Evolutionary conservation across 768 basidiomycete genomes (phyloP).

Genomic region (Termitomyces heimii): DNA sequence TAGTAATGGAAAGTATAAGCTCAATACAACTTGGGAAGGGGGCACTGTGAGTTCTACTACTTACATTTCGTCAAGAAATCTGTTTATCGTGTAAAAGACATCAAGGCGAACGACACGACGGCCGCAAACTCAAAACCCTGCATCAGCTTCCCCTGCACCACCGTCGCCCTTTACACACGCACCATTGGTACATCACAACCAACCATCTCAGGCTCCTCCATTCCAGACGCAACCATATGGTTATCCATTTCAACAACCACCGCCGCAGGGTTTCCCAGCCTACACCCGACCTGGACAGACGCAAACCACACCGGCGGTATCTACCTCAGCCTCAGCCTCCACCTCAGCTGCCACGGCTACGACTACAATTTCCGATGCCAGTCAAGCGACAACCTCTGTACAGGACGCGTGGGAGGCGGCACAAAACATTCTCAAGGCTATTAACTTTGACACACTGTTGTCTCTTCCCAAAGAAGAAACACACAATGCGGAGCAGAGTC

Average conservation of each 20-base stretch:
- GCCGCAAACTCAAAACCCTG: slow-evolving; percentile 53
- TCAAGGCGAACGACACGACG: slow-evolving; percentile 74
- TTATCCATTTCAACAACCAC: slow-evolving; percentile 9
- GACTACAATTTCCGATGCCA: slow-evolving; percentile 10
- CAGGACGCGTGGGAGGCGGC: slow-evolving; percentile 73
- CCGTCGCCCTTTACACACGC: slow-evolving; percentile 57
- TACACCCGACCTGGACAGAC: slow-evolving; percentile 18
- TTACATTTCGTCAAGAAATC: not conserved
- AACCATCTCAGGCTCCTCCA: slow-evolving; percentile 7
- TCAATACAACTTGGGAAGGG: slow-evolving; percentile 78
- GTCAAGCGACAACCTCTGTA: slow-evolving; percentile 30
- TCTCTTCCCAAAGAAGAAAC: slow-evolving; percentile 33
- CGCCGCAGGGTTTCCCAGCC: slow-evolving; percentile 11
- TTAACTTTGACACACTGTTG: slow-evolving; percentile 59
- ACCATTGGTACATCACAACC: slow-evolving; percentile 37
- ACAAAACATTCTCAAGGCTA: slow-evolving; percentile 70
- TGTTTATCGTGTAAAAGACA: slow-evolving; percentile 37
- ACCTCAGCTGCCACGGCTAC: slow-evolving; percentile 8
- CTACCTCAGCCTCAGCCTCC: too few species aligned
- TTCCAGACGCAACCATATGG: slow-evolving; percentile 9
- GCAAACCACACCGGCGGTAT: slow-evolving; percentile 14
- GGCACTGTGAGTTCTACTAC: slow-evolving; percentile 52
- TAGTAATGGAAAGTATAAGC: slow-evolving; percentile 66
- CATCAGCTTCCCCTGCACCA: slow-evolving; percentile 23
- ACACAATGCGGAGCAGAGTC: slow-evolving; percentile 10